Conservation (phyloP, 345 rosid genomes). For the Hirschfeldia incana region DNA sequence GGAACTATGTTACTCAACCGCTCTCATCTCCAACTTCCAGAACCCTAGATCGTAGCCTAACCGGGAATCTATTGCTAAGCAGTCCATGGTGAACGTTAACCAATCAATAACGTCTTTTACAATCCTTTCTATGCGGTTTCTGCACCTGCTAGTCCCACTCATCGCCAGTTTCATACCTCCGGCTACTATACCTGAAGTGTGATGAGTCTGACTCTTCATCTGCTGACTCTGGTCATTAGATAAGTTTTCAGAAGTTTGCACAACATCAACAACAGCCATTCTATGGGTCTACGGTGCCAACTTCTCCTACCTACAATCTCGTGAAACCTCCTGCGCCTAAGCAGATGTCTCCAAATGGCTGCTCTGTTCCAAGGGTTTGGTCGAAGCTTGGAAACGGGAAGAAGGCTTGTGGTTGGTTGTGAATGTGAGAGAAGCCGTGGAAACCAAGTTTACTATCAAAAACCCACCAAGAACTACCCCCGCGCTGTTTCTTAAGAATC, state of each 20-base stretch:
- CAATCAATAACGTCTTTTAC: constrained; percentile 58
- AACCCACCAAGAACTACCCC: too few relatives aligned
- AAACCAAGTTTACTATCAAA: too few relatives aligned
- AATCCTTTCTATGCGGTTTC: constrained; percentile 81
- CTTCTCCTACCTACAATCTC: constrained; percentile 93
- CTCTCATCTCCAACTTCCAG: constrained; percentile 80
- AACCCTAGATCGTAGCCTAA: constrained; percentile 68
- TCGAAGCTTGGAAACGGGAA: constrained; percentile 68
- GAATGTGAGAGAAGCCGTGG: too few relatives aligned
- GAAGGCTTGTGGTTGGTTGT: constrained; percentile 60
- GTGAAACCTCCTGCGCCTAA: constrained; percentile 53
- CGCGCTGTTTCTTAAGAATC: too few relatives aligned
- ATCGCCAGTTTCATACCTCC: constrained; percentile 71
- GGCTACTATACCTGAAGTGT: constrained; percentile 83
- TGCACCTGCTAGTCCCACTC: constrained; percentile 97
- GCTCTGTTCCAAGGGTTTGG: constrained; percentile 55
- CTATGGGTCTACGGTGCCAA: constrained; percentile 53
- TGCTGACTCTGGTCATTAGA: constrained; percentile 95
- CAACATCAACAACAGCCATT: constrained; percentile 42
- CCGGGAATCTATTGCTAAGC: constrained; percentile 81
- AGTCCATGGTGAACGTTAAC: constrained; percentile 65
- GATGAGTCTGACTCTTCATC: constrained; percentile 95
- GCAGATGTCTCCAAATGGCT: constrained; percentile 42
- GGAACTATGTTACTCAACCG: constrained; percentile 53
- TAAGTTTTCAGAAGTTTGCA: constrained; percentile 77